phyloP scores from a whole-genome alignment of 2,329 filamentous ascomycete genomes.

The Epichloe elymi region DNA sequence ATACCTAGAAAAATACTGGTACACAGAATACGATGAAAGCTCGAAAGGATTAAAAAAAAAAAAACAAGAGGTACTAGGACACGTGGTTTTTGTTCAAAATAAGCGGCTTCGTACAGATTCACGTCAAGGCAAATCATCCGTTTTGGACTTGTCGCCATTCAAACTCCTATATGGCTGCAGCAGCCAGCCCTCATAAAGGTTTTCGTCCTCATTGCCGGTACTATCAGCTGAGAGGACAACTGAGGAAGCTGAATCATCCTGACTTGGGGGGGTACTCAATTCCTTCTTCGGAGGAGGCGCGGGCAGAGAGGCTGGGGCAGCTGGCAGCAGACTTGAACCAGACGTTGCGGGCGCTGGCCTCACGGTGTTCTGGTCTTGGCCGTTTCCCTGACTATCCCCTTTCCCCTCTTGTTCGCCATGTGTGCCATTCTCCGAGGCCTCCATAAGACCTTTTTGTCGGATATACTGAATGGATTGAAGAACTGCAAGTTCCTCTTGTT shows the following conservation, averaged over 20 bases:
- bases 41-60: background rate
- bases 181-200: conserved; percentile 26
- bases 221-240: conserved; percentile 18
- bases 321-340: conserved; percentile 21
- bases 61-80: background rate
- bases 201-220: conserved; percentile 17
- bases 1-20: background rate
- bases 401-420: conserved; percentile 3
- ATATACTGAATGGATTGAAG: conserved; percentile 54
- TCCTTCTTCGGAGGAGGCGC: conserved; percentile 23
- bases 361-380: background rate
- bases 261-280: conserved; percentile 14
- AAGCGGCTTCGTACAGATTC: background rate
- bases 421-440: conserved; percentile 10
- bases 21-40: background rate
- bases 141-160: conserved; percentile 18
- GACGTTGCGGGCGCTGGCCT: conserved; percentile 7
- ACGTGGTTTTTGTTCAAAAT: background rate
- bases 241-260: conserved; percentile 20
- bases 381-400: conserved; percentile 9
- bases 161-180: conserved; percentile 23
- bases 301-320: conserved; percentile 25
- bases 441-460: conserved; percentile 43
- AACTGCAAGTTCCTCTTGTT: conserved; percentile 53
- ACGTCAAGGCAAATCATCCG: conserved; percentile 19